These are phyloP conservation scores for Ogataea chonburiensis DNA, from an alignment of 805 yeast species.

Conservation along the genomic window DNA sequence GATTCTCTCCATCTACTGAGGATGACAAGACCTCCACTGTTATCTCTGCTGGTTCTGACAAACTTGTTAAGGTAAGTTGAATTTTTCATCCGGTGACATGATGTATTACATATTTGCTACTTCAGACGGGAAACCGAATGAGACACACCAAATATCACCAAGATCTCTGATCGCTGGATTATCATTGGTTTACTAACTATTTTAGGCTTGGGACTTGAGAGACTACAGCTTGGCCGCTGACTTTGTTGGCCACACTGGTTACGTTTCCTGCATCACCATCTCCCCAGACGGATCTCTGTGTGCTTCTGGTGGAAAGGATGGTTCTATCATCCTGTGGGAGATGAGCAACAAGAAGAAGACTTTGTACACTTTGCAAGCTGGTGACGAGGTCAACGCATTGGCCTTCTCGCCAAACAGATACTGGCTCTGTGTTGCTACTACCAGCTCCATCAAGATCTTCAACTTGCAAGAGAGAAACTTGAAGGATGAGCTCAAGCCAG, in stretches of 20 bases:
- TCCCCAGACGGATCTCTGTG: constrained; percentile 99
- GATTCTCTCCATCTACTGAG: constrained; percentile 74
- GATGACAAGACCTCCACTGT: constrained; percentile 59
- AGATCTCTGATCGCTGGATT: constrained; percentile 82
- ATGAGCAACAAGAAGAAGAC: constrained; percentile 71
- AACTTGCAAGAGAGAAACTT: constrained; percentile 92
- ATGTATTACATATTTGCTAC: constrained; percentile 96
- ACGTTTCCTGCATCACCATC: constrained; percentile 93
- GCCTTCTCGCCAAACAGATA: constrained; percentile 99
- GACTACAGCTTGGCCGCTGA: constrained; percentile 81
- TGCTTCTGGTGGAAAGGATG: constrained; percentile 99
- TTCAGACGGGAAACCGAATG: constrained; percentile 92
- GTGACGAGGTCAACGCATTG: constrained; percentile 96
- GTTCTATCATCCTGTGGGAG: constrained; percentile 98
- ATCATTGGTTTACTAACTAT: constrained; percentile 20
- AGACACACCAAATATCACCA: constrained; percentile 94
- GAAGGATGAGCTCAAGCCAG: constrained; percentile 98
- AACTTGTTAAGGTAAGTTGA: constrained; percentile 94
- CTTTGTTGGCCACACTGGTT: constrained; percentile 99
- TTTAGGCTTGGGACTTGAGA: constrained; percentile 90
- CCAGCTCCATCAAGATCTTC: constrained; percentile 97
- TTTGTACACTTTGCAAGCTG: constrained; percentile 90
- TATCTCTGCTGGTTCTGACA: constrained; percentile 99
- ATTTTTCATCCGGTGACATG: constrained; percentile 44
- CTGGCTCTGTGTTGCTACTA: constrained; percentile 99